These are phyloP conservation scores for Trifolium repens DNA, from an alignment of 306 rosid species.

Conservation along the genomic window DNA sequence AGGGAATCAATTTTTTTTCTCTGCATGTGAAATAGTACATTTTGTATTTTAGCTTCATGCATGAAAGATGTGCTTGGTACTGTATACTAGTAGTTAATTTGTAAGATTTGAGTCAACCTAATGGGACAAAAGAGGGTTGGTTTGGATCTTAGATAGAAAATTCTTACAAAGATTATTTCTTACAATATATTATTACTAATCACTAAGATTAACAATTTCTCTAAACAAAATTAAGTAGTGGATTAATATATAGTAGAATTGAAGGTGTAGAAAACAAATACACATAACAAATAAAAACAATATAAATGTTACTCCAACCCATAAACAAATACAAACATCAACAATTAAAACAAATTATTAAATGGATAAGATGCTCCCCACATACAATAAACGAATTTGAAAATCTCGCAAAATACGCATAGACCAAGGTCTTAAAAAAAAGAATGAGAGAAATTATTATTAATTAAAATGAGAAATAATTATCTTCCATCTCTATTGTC, in stretches of 20 bases:
- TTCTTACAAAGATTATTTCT: conserved; percentile 6
- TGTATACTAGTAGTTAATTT: conserved; percentile 13
- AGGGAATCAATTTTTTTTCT: conserved; percentile 1
- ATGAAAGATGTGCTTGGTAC: conserved; percentile 37
- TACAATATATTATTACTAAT: background rate
- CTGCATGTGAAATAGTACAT: conserved; percentile 19
- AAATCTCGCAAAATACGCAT: background rate
- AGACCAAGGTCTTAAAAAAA: background rate
- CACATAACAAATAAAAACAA: no score
- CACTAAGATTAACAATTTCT: conserved; percentile 10
- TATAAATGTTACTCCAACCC: background rate
- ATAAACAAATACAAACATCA: background rate
- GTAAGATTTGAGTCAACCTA: conserved; percentile 42
- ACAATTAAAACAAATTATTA: background rate
- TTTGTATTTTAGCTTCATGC: conserved; percentile 43
- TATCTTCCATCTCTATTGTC: no score
- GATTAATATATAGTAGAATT: conserved; percentile 21
- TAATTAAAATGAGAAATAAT: no score
- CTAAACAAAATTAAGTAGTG: background rate
- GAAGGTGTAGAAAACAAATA: no score
- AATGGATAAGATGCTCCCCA: background rate
- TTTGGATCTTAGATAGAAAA: conserved; percentile 24
- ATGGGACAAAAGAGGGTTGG: conserved; percentile 42
- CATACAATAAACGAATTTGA: background rate
- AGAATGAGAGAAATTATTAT: no score